A percentile compares a stretch with the other conserved stretches of the same genome.
Evolutionary conservation across 2,329 filamentous ascomycete species (phyloP).

Genomic region (Canariomyces notabilis): DNA sequence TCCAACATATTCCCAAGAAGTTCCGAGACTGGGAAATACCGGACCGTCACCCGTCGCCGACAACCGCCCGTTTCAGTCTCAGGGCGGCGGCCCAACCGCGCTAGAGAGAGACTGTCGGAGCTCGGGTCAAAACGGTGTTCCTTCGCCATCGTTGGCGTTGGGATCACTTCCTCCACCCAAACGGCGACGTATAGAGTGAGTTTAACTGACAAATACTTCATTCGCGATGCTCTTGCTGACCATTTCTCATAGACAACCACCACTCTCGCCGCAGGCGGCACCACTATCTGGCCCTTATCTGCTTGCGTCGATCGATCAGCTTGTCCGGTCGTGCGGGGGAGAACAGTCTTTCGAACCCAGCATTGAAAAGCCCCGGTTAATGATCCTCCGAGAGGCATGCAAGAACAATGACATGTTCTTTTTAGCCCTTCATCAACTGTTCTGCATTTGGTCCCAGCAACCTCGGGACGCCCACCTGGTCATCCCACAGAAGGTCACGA

Average conservation of each 20-base stretch:
- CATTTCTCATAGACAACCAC: not conserved
- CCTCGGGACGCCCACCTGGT: slow-evolving; percentile 33
- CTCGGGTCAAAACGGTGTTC: not conserved
- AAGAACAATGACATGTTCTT: slow-evolving; percentile 55
- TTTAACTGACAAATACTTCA: not conserved
- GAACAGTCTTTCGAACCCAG: slow-evolving; percentile 23
- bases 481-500: slow-evolving; percentile 28
- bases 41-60: not conserved
- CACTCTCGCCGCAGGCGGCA: too few species aligned
- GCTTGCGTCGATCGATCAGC: slow-evolving; percentile 6
- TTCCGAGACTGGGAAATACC: not conserved
- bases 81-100: not conserved
- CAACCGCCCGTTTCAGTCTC: not conserved
- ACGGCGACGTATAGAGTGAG: slow-evolving; percentile 21
- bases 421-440: slow-evolving; percentile 60
- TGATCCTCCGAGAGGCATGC: slow-evolving; percentile 55
- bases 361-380: slow-evolving; percentile 44
- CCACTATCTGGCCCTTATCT: not conserved
- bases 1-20: not conserved
- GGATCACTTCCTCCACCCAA: slow-evolving; percentile 10
- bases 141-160: not conserved
- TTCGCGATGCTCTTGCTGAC: not conserved
- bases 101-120: not conserved
- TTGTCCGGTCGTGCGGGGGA: slow-evolving; percentile 15
- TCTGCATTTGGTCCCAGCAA: slow-evolving; percentile 50